Percentiles rank a stretch among this genome's conserved stretches.
phyloP scores from a whole-genome alignment of 345 rosid species.

The Lepidium didymum region DNA sequence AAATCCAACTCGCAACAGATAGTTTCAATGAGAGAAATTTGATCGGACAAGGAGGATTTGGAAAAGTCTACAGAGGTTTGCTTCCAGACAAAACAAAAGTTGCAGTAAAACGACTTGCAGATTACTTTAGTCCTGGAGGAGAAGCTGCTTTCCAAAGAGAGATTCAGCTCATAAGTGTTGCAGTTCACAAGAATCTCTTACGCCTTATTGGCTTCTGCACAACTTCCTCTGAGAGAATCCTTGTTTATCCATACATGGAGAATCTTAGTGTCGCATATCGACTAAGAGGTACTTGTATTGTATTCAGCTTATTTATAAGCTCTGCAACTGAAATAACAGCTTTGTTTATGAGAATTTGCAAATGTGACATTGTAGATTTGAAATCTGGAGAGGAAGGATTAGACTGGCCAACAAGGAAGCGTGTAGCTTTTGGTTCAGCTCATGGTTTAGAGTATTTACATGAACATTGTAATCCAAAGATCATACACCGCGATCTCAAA shows the following conservation, averaged over 20 bases:
- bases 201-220: conserved; percentile 75
- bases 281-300: conserved; percentile 53
- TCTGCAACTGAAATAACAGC: not conserved
- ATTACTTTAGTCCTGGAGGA: conserved; percentile 72
- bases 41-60: conserved; percentile 94
- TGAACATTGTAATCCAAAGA: conserved; percentile 77
- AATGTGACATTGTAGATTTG: conserved; percentile 34
- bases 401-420: conserved; percentile 79
- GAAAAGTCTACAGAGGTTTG: conserved; percentile 81
- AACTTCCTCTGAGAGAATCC: conserved; percentile 67
- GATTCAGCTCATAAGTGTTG: conserved; percentile 75
- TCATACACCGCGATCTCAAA: conserved; percentile 85
- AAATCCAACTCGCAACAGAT: conserved; percentile 75
- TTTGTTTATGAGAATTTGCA: not conserved
- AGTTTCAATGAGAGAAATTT: conserved; percentile 67
- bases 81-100: conserved; percentile 71
- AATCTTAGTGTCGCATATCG: conserved; percentile 78
- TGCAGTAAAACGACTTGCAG: conserved; percentile 78
- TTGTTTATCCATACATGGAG: conserved; percentile 87
- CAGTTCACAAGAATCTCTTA: conserved; percentile 79
- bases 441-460: conserved; percentile 85
- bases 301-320: not conserved
- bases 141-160: conserved; percentile 85
- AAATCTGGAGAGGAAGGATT: conserved; percentile 66
- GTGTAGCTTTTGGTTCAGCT: conserved; percentile 77